Evolutionary conservation across 108 stramenopile species (phyloP).

Genomic region (Skeletonema potamos): DNA sequence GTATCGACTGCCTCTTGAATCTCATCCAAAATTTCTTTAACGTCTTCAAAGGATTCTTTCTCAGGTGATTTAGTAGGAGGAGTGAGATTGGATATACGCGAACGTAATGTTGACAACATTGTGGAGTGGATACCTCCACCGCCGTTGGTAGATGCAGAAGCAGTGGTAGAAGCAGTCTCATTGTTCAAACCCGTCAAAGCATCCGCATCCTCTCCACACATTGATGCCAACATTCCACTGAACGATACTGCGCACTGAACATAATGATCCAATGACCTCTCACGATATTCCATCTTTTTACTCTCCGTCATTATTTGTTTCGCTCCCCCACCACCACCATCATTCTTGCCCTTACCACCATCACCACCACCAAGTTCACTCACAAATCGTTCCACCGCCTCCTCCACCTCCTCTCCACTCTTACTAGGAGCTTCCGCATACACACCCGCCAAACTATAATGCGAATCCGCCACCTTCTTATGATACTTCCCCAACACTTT

Average conservation of each 20-base stretch:
- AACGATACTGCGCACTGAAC: conserved; percentile 59
- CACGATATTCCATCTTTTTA: conserved; percentile 44
- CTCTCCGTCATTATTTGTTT: conserved; percentile 17
- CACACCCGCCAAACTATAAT: conserved; percentile 64
- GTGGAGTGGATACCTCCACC: conserved; percentile 12
- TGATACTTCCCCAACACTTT: conserved; percentile 41
- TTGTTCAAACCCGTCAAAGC: conserved; percentile 19
- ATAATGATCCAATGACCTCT: conserved; percentile 53
- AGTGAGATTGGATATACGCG: conserved; percentile 15
- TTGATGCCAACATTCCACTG: conserved; percentile 58
- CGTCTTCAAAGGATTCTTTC: conserved; percentile 18
- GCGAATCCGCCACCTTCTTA: conserved; percentile 74
- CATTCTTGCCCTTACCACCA: not conserved
- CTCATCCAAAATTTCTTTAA: conserved; percentile 72
- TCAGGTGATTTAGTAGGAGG: conserved; percentile 12
- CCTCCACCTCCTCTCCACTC: conserved; percentile 25
- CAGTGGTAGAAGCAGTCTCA: not conserved
- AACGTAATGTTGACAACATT: conserved; percentile 17
- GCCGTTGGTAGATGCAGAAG: conserved; percentile 35
- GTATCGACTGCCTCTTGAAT: conserved; percentile 86
- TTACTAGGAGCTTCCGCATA: conserved; percentile 47
- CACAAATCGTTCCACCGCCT: conserved; percentile 12
- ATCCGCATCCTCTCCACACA: conserved; percentile 63
- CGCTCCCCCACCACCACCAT: not conserved
- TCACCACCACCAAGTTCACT: conserved; percentile 7